Evolutionary conservation across 805 yeast species (phyloP), one percentile per base, ranked within the genome.

Genomic region (Blastobotrys mokoenaii): DNA sequence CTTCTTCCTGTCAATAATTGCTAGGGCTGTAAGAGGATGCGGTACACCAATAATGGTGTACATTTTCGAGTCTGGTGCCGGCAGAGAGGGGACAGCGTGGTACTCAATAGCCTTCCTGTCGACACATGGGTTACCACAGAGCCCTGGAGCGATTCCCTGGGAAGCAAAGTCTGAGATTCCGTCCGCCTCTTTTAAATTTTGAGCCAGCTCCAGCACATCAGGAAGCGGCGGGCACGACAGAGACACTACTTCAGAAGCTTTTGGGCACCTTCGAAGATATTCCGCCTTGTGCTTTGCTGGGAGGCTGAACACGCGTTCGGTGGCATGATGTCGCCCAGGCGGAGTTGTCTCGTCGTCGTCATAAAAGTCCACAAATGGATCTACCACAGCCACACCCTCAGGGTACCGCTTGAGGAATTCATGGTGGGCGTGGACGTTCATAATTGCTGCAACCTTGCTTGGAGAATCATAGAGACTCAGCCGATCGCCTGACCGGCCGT

Each of bases 361-460:
- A n/a, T 18, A 9, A 15, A 17, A 37, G 18, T 31, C 51, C 12
- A 45, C 41, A 35, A 47, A 44, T n/a, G 60, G 57, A 31, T 56
- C 50, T 3, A 57, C 48, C 17, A 59, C 48, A 1, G 51, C 43
- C 12, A 59, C 41, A 1, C 52, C 56, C 6, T 43, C 45, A 3
- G 44, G 38, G 40, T 51, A 56, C 15, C 49, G 47, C 17, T 46
- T 43, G 29, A 59, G 20, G 40, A 57, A 59, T 4, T 50, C 43
- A 18, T 53, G 51, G 37, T 58, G 62, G 42, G 59, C 45, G 36
- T 59, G 63, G 5, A 53, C 48, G 16, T 55, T 53, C 47, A 58
- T 55, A 9, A 59, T 47, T 7, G 45, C 54, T 5, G 61, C 59
- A n/a, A 55, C 42, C 12, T 47, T 45, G 8, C 27, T 22, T 22